Evolutionary conservation across 768 basidiomycete species (phyloP), one percentile per base, ranked within the genome.

Genomic region (Rhodotorula babjevae): DNA sequence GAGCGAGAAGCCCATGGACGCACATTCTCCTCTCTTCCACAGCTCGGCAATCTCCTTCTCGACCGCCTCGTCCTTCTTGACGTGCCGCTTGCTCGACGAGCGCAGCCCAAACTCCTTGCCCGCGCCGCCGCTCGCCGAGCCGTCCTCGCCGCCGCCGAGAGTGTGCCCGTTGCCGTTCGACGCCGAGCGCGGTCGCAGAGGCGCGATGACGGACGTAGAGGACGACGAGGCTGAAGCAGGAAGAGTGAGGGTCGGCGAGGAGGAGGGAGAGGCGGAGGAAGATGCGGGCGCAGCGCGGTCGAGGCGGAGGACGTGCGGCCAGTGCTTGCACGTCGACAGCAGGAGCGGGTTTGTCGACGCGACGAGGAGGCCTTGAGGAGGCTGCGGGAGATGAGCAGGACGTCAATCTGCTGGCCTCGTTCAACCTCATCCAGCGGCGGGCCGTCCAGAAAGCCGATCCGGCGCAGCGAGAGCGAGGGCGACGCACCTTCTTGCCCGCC

Each of bases 331-430:
- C 2, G 87, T 86, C 63, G 86, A 87, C 77, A 89, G 87, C 64
- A 94, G 89, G 77, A 91, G 88, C 0, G 93, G 93, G 77, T 94
- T 95, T 2, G 93, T 95, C 16, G 92, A 90, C 16, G 93, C 91
- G 7, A 95, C 79, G 11, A 95, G 76, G 7, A 91, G 80, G 2
- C 92, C 92, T 1, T 61, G 88, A 81, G 80, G 68, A 1, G 77
- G 77, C 77, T 78, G 63, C 53, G 14, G 44, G 12, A 11, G 2
- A 11, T 9, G 44, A 46, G 50, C 42, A 50, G 25, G 55, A 31
- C 21, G 23, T 36, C 36, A 36, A 9, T n/a, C n/a, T n/a, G n/a
- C n/a, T n/a, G n/a, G n/a, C n/a, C n/a, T n/a, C n/a, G n/a, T n/a
- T n/a, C n/a, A n/a, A n/a, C n/a, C n/a, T n/a, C n/a, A n/a, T n/a